Conservation (phyloP, 1,139 yeast genomes). For the Pichia sp. region DNA sequence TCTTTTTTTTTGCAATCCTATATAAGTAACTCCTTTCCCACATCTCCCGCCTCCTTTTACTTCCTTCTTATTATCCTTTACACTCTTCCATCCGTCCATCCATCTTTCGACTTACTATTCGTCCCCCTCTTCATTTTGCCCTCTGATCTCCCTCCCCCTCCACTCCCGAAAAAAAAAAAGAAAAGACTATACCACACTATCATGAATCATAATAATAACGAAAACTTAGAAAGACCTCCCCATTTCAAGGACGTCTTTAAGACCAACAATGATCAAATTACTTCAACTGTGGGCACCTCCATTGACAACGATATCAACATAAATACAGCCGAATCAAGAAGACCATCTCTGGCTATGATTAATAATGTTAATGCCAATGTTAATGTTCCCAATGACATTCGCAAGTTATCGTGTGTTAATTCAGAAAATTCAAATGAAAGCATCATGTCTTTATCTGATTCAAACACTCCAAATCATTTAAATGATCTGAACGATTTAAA, state of each 20-base stretch:
- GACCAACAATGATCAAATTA: background rate
- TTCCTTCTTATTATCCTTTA: background rate
- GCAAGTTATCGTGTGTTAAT: background rate
- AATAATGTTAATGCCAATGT: background rate
- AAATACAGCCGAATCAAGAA: constrained; percentile 24
- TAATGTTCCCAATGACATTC: background rate
- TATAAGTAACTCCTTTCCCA: background rate
- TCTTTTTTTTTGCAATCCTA: background rate
- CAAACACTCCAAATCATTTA: background rate
- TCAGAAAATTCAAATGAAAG: background rate
- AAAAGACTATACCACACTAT: background rate
- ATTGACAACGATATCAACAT: constrained; percentile 10
- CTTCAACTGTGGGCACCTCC: constrained; percentile 8
- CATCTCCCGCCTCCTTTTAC: background rate
- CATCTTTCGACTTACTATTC: background rate
- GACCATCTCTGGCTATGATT: constrained; percentile 24
- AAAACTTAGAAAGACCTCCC: constrained; percentile 25
- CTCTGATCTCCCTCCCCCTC: background rate
- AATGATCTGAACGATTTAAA: background rate
- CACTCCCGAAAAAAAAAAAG: background rate
- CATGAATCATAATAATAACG: constrained; percentile 25
- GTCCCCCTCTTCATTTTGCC: background rate
- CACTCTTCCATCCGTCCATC: background rate
- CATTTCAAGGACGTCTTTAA: constrained; percentile 25
- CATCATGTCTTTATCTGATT: background rate